phyloP scores from a whole-genome alignment of 768 basidiomycete genomes.

The Suillus hirtellus region DNA sequence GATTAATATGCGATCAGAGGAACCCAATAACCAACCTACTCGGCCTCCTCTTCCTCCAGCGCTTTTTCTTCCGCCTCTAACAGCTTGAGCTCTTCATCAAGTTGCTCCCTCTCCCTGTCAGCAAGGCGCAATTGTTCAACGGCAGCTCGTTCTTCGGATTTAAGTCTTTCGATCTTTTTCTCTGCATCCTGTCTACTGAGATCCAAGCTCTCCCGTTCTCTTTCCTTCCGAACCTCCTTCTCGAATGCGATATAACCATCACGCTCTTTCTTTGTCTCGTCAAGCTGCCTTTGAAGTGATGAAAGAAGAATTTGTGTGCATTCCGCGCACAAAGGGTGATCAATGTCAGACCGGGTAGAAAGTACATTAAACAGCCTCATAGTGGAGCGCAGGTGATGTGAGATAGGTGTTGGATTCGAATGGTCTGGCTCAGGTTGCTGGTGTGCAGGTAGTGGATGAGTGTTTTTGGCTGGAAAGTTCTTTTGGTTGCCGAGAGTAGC shows the following conservation, averaged over 20 bases:
- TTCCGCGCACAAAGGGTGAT: conserved; percentile 94
- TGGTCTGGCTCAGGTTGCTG: conserved; percentile 51
- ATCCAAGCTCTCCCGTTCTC: conserved; percentile 67
- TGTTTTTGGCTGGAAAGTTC: conserved; percentile 25
- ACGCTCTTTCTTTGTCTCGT: conserved; percentile 88
- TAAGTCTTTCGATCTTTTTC: conserved; percentile 71
- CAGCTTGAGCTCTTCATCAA: conserved; percentile 69
- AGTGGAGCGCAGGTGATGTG: conserved; percentile 76
- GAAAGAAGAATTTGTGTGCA: conserved; percentile 83
- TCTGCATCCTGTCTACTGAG: conserved; percentile 64
- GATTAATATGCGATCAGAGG: not conserved
- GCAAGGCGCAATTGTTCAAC: conserved; percentile 75
- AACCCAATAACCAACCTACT: conserved; percentile 48
- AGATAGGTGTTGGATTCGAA: conserved; percentile 69
- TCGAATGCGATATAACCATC: conserved; percentile 95
- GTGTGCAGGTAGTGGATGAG: conserved; percentile 27
- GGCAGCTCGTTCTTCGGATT: conserved; percentile 64
- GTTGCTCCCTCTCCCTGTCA: conserved; percentile 73
- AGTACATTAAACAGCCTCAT: conserved; percentile 74
- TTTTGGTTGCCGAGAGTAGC: conserved; percentile 37
- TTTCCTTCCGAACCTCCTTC: conserved; percentile 80
- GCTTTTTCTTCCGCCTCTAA: conserved; percentile 77
- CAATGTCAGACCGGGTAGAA: conserved; percentile 75
- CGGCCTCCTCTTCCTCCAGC: conserved; percentile 81
- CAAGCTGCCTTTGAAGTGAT: conserved; percentile 75